Conservation (phyloP, 768 basidiomycete species). For the Calvatia gigantea region DNA sequence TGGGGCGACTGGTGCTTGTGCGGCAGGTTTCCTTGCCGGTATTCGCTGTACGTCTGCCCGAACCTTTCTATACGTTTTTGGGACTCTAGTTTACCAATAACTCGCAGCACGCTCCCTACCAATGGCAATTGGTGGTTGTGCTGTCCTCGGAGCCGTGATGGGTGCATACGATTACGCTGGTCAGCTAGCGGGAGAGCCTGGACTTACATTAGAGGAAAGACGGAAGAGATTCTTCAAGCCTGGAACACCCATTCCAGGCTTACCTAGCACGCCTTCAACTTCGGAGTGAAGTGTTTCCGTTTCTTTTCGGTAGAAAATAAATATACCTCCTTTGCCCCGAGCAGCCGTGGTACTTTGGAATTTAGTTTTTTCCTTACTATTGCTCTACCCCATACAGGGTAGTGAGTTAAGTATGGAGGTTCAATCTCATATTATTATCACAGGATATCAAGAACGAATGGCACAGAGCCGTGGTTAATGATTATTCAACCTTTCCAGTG, state of each 20-base stretch:
- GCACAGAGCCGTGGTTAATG: not conserved
- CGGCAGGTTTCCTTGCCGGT: conserved; percentile 90
- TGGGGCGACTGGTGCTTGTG: conserved; percentile 84
- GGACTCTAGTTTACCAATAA: conserved; percentile 14
- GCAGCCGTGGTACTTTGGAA: too few species aligned
- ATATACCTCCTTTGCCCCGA: conserved; percentile 13
- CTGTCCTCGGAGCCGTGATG: conserved; percentile 71
- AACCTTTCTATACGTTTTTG: conserved; percentile 2
- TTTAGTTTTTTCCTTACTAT: too few species aligned
- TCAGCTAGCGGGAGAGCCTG: conserved; percentile 46
- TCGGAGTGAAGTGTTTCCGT: conserved; percentile 22
- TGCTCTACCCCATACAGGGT: too few species aligned
- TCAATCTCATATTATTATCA: too few species aligned
- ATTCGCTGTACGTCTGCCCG: conserved; percentile 58
- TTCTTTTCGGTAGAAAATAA: conserved; percentile 10
- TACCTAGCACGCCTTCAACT: conserved; percentile 25
- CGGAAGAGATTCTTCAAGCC: conserved; percentile 81
- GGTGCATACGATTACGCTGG: conserved; percentile 83
- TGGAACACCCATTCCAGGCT: conserved; percentile 35
- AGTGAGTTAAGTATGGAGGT: too few species aligned
- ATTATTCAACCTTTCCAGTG: conserved; percentile 6
- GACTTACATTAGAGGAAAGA: conserved; percentile 56
- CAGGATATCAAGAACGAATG: not conserved
- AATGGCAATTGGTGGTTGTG: conserved; percentile 75
- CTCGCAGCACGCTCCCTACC: conserved; percentile 77